A percentile compares a stretch with the other conserved stretches of the same genome.
Conservation (phyloP, 2,329 filamentous ascomycete genomes). For the Paecilomyces dactylethromorphus region DNA sequence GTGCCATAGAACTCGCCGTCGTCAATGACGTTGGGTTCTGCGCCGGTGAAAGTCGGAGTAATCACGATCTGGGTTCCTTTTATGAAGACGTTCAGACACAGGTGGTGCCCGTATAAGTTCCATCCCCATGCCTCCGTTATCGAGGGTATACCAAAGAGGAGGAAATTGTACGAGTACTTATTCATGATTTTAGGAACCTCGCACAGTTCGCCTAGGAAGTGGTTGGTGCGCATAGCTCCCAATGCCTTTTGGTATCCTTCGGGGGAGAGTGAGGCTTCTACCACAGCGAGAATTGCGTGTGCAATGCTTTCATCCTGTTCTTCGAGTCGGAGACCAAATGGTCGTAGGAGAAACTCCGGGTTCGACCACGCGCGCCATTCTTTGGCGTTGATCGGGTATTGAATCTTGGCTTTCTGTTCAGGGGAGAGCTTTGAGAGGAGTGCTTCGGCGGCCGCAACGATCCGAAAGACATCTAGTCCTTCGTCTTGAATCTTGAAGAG, state of each 20-base stretch:
- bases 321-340: slow-evolving; percentile 66
- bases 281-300: slow-evolving; percentile 49
- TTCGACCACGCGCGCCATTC: slow-evolving; percentile 69
- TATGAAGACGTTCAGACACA: slow-evolving; percentile 67
- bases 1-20: slow-evolving; percentile 57
- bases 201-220: slow-evolving; percentile 65
- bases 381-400: slow-evolving; percentile 60
- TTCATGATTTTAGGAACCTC: slow-evolving; percentile 59
- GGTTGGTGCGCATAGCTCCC: slow-evolving; percentile 66
- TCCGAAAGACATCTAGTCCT: slow-evolving; percentile 51
- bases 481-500: slow-evolving; percentile 60
- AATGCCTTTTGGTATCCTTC: slow-evolving; percentile 67
- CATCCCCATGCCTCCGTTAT: slow-evolving; percentile 60
- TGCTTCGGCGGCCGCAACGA: slow-evolving; percentile 46
- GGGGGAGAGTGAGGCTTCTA: slow-evolving; percentile 55
- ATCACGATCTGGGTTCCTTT: slow-evolving; percentile 60
- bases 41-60: slow-evolving; percentile 71
- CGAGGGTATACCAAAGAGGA: slow-evolving; percentile 60
- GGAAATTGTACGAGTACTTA: slow-evolving; percentile 70
- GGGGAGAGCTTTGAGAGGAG: slow-evolving; percentile 44
- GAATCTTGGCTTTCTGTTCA: slow-evolving; percentile 43
- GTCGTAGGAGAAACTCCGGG: slow-evolving; percentile 63
- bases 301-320: slow-evolving; percentile 42
- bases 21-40: slow-evolving; percentile 72
- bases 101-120: slow-evolving; percentile 71